Percentiles rank a stretch among this genome's conserved stretches.
Evolutionary conservation across 208 protist genomes (phyloP).

Genomic region (Leishmania guyanensis): DNA sequence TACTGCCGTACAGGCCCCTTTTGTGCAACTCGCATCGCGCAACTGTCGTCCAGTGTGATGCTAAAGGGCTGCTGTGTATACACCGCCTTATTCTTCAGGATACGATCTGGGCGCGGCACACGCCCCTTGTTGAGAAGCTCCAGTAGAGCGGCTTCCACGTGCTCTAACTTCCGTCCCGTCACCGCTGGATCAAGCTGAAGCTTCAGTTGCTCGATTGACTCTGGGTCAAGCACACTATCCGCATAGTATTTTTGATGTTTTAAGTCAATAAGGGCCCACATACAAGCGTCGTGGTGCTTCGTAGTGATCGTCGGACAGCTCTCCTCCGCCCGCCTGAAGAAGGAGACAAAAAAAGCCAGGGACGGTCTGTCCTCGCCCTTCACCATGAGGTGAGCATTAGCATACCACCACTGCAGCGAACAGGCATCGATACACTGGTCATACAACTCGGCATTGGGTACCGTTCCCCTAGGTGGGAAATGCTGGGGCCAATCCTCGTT

Average conservation of each 20-base stretch:
- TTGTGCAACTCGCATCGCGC: constrained; percentile 20
- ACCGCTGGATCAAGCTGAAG: constrained; percentile 26
- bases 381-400: constrained; percentile 40
- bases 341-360: constrained; percentile 60
- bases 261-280: constrained; percentile 61
- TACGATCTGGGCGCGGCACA: constrained; percentile 41
- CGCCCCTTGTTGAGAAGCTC: constrained; percentile 37
- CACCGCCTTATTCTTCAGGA: constrained; percentile 28
- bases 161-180: constrained; percentile 10
- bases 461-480: constrained; percentile 29
- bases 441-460: constrained; percentile 23
- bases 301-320: constrained; percentile 13
- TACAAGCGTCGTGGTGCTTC: constrained; percentile 44
- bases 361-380: constrained; percentile 19
- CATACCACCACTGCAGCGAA: constrained; percentile 65
- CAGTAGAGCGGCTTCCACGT: constrained; percentile 34
- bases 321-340: constrained; percentile 46
- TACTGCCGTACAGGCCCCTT: constrained; percentile 25
- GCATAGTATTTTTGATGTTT: constrained; percentile 45
- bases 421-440: constrained; percentile 26
- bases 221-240: constrained; percentile 49
- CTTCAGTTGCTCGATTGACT: constrained; percentile 29
- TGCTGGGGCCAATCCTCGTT: constrained; percentile 10
- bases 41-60: constrained; percentile 41
- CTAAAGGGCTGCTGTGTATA: constrained; percentile 32